Conservation (phyloP, 768 basidiomycete genomes). For the Kwoniella pini region DNA sequence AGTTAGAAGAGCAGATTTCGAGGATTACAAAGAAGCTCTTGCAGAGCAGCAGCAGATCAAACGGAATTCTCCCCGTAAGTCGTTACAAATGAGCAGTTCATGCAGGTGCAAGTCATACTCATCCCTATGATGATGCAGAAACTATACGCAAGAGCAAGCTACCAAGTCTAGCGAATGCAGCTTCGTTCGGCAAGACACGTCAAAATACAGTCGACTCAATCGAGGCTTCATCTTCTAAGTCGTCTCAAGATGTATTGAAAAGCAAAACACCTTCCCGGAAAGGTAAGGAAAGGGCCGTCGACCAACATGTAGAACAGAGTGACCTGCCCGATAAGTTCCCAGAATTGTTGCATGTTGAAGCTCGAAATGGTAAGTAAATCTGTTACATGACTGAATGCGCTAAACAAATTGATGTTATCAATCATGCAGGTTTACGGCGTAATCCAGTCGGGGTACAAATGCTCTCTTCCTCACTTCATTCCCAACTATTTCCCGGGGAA, state of each 20-base stretch:
- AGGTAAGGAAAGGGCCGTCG: constrained; percentile 30
- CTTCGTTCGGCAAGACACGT: constrained; percentile 7
- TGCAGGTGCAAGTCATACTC: too few species aligned
- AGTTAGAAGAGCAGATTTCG: constrained; percentile 6
- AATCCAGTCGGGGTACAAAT: constrained; percentile 94
- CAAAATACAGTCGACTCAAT: neutral
- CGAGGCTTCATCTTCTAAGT: neutral
- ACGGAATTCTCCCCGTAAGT: neutral
- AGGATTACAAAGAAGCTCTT: constrained; percentile 17
- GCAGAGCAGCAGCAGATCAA: neutral
- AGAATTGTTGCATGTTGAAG: too few species aligned
- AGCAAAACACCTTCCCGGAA: neutral
- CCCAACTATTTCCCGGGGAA: constrained; percentile 68
- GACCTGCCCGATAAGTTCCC: too few species aligned
- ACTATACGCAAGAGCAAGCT: neutral
- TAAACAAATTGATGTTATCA: neutral
- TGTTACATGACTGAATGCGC: neutral
- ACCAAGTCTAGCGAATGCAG: constrained; percentile 1
- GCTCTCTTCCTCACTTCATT: constrained; percentile 74
- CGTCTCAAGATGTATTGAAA: neutral
- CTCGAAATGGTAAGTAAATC: neutral
- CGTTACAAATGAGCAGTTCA: neutral
- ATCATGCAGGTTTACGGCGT: constrained; percentile 53
- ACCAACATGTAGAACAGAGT: neutral
- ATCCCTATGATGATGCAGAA: neutral